These are phyloP conservation scores for Amauroascus verrucosus DNA, from an alignment of 2,329 filamentous ascomycete genomes.

Conservation along the genomic window DNA sequence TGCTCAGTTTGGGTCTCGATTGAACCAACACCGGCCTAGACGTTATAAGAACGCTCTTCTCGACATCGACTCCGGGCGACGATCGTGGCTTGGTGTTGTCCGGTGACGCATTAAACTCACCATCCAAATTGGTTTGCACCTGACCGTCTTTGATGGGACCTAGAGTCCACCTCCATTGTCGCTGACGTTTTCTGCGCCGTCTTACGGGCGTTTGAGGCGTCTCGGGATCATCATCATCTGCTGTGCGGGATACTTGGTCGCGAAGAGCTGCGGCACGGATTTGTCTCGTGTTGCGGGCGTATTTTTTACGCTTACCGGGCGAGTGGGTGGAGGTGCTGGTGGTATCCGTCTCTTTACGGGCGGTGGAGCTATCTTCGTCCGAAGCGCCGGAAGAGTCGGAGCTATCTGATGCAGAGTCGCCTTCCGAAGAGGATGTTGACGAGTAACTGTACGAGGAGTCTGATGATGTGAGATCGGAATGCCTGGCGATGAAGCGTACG, in stretches of 20 bases:
- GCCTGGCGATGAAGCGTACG: conserved; percentile 44
- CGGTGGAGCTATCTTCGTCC: conserved; percentile 24
- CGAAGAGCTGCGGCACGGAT: conserved; percentile 33
- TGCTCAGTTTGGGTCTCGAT: background rate
- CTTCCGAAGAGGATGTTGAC: conserved; percentile 15
- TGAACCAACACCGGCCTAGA: background rate
- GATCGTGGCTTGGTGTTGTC: background rate
- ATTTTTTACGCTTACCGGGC: conserved; percentile 12
- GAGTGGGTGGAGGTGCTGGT: background rate
- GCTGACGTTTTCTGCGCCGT: conserved; percentile 42
- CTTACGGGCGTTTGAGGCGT: conserved; percentile 47
- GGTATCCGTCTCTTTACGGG: background rate
- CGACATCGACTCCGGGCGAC: background rate
- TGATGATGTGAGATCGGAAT: conserved; percentile 41
- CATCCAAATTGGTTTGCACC: conserved; percentile 2
- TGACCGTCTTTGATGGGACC: conserved; percentile 32
- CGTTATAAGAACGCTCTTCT: background rate
- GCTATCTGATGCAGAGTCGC: conserved; percentile 22
- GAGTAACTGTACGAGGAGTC: conserved; percentile 10
- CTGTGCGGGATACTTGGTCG: conserved; percentile 27
- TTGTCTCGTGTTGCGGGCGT: conserved; percentile 20
- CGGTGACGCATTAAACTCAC: background rate
- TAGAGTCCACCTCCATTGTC: conserved; percentile 51
- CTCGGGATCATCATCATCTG: conserved; percentile 31
- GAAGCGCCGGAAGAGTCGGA: conserved; percentile 25